These are phyloP conservation scores for Juncus inflexus DNA, from an alignment of 176 grass and related monocot genomes.

Conservation along the genomic window DNA sequence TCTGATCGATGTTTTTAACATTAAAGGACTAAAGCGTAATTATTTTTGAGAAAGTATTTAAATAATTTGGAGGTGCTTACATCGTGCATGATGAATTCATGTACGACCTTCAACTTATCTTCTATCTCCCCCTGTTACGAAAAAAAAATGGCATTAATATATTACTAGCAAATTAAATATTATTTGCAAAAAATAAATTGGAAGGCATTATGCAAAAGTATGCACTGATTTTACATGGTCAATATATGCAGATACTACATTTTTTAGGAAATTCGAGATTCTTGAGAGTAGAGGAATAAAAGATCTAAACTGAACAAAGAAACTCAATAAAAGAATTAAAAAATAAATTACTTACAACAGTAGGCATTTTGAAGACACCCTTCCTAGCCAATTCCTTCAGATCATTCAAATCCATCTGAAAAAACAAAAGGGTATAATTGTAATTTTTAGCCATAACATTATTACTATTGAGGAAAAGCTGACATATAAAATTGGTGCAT, in stretches of 20 bases:
- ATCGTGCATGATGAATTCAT: slow-evolving; percentile 67
- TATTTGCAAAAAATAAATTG: background rate
- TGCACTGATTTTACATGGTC: background rate
- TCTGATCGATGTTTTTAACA: background rate
- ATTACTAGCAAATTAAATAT: too few species aligned
- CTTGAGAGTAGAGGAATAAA: too few species aligned
- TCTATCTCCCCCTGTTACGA: slow-evolving; percentile 57
- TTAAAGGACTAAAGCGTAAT: slow-evolving; percentile 10
- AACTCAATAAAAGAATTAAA: background rate
- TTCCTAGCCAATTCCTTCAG: slow-evolving; percentile 50
- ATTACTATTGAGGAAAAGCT: background rate
- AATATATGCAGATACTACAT: background rate
- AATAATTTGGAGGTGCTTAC: slow-evolving; percentile 43
- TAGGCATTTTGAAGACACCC: slow-evolving; percentile 52
- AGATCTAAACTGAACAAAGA: background rate
- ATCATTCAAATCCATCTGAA: slow-evolving; percentile 69
- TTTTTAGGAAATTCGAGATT: too few species aligned
- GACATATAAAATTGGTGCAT: too few species aligned
- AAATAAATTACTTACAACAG: slow-evolving; percentile 57
- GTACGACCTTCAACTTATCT: slow-evolving; percentile 57
- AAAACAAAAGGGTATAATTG: slow-evolving; percentile 21
- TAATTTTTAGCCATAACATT: slow-evolving; percentile 10
- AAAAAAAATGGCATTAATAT: slow-evolving; percentile 23
- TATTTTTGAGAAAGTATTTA: background rate
- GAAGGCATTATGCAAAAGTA: background rate